Evolutionary conservation across 768 basidiomycete genomes (phyloP).

Genomic region (Leccinum uliginosum): DNA sequence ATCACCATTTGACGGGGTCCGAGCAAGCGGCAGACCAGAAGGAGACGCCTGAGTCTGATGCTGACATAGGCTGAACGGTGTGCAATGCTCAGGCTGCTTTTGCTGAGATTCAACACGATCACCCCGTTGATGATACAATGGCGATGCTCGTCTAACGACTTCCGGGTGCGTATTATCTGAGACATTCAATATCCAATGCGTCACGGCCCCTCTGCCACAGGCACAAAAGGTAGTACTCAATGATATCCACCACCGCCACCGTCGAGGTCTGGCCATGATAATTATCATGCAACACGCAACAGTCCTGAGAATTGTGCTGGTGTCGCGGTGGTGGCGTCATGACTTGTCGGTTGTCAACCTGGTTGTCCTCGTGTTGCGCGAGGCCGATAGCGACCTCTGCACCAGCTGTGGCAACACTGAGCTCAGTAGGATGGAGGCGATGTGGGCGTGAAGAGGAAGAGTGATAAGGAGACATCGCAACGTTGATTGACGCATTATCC

Average conservation of each 20-base stretch:
- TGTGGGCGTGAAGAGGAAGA: not conserved
- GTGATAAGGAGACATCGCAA: conserved; percentile 4
- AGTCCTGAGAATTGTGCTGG: not conserved
- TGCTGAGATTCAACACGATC: not conserved
- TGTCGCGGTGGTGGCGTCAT: not conserved
- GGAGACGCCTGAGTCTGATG: not conserved
- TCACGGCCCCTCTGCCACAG: not conserved
- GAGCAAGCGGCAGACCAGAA: not conserved
- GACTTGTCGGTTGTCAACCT: not conserved
- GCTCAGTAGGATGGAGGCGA: conserved; percentile 4
- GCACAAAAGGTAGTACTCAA: conserved; percentile 6
- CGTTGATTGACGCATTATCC: not conserved
- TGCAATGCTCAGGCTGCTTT: not conserved
- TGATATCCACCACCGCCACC: not conserved
- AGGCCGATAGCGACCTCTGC: not conserved
- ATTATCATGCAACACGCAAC: not conserved
- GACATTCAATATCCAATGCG: not conserved
- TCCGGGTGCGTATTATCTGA: conserved; percentile 3
- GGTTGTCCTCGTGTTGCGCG: not conserved
- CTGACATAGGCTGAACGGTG: not conserved
- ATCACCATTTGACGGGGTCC: not conserved
- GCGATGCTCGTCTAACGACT: not conserved
- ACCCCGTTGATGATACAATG: not conserved
- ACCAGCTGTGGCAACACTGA: not conserved
- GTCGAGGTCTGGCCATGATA: not conserved